Evolutionary conservation across 1,139 yeast species (phyloP).

Genomic region (Eremothecium coryli): DNA sequence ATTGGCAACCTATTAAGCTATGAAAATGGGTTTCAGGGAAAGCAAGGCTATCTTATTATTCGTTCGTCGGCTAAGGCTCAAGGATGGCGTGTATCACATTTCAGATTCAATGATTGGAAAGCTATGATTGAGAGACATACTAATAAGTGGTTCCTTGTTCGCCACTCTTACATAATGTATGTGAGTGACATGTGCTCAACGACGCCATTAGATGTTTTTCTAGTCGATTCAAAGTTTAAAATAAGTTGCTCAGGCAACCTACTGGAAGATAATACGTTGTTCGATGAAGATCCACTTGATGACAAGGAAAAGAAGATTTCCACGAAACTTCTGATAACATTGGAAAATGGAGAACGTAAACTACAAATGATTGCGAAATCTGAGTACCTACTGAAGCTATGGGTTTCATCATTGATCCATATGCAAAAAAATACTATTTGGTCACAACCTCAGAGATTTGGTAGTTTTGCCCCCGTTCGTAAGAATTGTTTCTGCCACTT

Average conservation of each 20-base stretch:
- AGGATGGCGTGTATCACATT: constrained; percentile 95
- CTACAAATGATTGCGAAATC: constrained; percentile 68
- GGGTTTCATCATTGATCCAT: constrained; percentile 65
- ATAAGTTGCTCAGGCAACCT: constrained; percentile 42
- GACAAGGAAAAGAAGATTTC: constrained; percentile 32
- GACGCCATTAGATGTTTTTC: constrained; percentile 80
- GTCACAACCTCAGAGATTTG: constrained; percentile 68
- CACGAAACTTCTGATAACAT: constrained; percentile 46
- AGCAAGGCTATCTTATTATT: constrained; percentile 76
- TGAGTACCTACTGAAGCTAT: constrained; percentile 56
- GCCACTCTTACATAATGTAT: constrained; percentile 76
- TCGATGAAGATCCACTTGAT: constrained; percentile 36
- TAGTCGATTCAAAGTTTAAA: constrained; percentile 65
- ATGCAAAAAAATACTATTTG: constrained; percentile 66
- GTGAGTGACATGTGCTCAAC: constrained; percentile 83
- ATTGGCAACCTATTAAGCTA: constrained; percentile 75
- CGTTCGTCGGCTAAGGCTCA: constrained; percentile 78
- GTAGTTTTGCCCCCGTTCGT: constrained; percentile 88
- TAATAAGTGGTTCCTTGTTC: constrained; percentile 81
- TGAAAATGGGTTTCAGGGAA: constrained; percentile 75
- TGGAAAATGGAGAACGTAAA: constrained; percentile 73
- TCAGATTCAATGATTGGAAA: constrained; percentile 65
- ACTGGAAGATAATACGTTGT: constrained; percentile 29
- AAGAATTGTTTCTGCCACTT: constrained; percentile 83
- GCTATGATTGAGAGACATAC: constrained; percentile 87